Base-by-base conservation (phyloP, 2,329 filamentous ascomycete genomes). In the Basipetospora chlamydospora region DNA sequence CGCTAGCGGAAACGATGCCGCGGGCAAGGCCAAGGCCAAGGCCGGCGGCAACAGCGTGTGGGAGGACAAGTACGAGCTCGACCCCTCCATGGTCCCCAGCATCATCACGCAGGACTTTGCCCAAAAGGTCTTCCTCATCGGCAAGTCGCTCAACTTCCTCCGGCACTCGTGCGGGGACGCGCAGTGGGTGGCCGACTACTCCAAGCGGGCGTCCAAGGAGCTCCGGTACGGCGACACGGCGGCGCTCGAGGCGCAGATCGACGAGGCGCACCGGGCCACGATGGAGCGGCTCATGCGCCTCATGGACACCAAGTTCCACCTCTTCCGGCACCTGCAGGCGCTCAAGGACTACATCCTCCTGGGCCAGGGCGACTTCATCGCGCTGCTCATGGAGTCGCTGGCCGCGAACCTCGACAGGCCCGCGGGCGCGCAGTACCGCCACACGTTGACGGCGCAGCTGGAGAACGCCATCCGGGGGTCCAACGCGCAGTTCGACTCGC, bases 61-160 rank as follows among this genome's bases (percentile, higher is more conserved):
- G 90, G 87, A 96, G 55, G 86, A 64, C 20, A 61, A 60, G 45
- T 64, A 58, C 44, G 67, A 72, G 39, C 70, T 73, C 39, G 70
- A 73, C 45, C 59, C 60, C 44, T 61, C 55, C 41, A 73, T 73
- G 70, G 56, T 73, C 39, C 90, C 90, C 0, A 87, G 80, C 28
- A 96, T 96, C 49, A 86, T 95, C 46, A 92, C 85, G 0, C 70
- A 80, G 30, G 87, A 94, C 42, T 95, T 98, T 58, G 86, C 90
- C 0, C 84, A 90, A 46, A 95, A 95, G 52, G 84, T 98, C 5
- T 96, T 96, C 49, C 63, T 98, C 6, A 98, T 98, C 47, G 90
- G 90, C 39, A 98, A 98, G 56, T 94, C 87, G 4, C 69, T 98
- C 38, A 98, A 98, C 57, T 98, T 98, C 57, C 95, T 98, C 53